Evolutionary conservation across 768 basidiomycete species (phyloP), one percentile per base, ranked within the genome.

Genomic region (Scleroderma bovista): DNA sequence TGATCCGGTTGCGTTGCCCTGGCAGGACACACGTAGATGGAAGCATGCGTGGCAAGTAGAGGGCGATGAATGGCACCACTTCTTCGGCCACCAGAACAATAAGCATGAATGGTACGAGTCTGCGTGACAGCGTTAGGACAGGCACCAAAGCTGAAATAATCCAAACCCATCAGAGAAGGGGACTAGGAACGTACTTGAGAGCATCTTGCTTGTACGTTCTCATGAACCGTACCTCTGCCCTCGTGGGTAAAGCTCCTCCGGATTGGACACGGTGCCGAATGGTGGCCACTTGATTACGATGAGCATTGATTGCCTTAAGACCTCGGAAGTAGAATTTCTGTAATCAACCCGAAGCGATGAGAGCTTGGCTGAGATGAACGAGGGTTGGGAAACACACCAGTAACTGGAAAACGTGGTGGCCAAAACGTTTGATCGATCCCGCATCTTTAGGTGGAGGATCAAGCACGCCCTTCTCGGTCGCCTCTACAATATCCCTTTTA

Each of bases 11-110:
- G 61, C 73, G 80, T 69, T 93, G 91, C 12, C 86, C 83, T 2
- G 91, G 87, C 6, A 93, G 77, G 48, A 93, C 75, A 61, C 89
- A 92, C 0, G 91, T 93, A 3, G 89, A 92, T 1, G 91, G 91
- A 23, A 93, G 79, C 71, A 90, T 76, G 61, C 78, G 80, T 2
- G 91, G 91, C n/a, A 80, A 83, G 60, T 88, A 93, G 52, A 93
- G 79, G 23, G 88, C 88, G 53, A 92, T 79, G 53, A 93, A 75
- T 13, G 91, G 91, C 48, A 93, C 79, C 31, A 86, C 63, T 66
- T 93, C 91, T 65, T 93, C 91, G 1, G 89, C 71, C 13, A 92
- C 63, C 23, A 88, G 62, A 24, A 89, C 75, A 51, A 91, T 80
- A 57, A 88, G 57, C 9, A 90, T 61, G 69, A 93, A 93, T 0